Base-by-base conservation (phyloP, 176 grass and related monocot genomes). In the Poa annua region DNA sequence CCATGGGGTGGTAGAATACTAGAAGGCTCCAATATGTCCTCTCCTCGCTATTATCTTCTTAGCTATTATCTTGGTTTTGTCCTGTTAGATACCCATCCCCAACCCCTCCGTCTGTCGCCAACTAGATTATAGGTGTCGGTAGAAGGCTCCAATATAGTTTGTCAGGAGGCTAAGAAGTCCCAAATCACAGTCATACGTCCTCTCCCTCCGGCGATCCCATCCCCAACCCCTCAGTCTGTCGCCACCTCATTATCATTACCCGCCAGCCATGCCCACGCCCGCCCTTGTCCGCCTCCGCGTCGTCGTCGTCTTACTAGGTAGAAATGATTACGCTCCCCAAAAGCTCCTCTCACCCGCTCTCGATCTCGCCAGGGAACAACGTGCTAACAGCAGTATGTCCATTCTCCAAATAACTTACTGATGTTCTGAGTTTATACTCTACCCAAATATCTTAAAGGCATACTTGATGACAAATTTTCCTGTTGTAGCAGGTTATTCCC, bases 401-500 rank as follows among this genome's bases (percentile, higher is more conserved):
- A n/a, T n/a, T n/a, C n/a, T n/a, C n/a, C n/a, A n/a, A n/a, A n/a
- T n/a, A n/a, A n/a, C n/a, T n/a, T n/a, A n/a, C n/a, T n/a, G n/a
- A n/a, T n/a, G n/a, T n/a, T n/a, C n/a, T 61, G 22, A 67, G n/a
- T 73, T 45, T 72, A 5, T 47, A 14, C 8, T 11, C 13, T 54
- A 3, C 41, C 64, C 14, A 45, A 56, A n/a, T n/a, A n/a, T 10
- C 61, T 61, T 32, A 64, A 20, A 47, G 41, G 8, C 59, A 52
- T 20, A 32, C 22, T 3, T 3, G 19, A 36, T 29, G 66, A 38
- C 77, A 26, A 12, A n/a, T n/a, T 88, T 53, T 53, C 2, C 22
- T 57, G 19, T 15, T 75, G 22, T 2, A 52, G 29, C 79, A 77
- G 50, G 52, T 50, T 77, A 33, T 88, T 53, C 54, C 56, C 1